Base-by-base conservation (phyloP, 352 stramenopile species). In the Pythium pectinolyticum region DNA sequence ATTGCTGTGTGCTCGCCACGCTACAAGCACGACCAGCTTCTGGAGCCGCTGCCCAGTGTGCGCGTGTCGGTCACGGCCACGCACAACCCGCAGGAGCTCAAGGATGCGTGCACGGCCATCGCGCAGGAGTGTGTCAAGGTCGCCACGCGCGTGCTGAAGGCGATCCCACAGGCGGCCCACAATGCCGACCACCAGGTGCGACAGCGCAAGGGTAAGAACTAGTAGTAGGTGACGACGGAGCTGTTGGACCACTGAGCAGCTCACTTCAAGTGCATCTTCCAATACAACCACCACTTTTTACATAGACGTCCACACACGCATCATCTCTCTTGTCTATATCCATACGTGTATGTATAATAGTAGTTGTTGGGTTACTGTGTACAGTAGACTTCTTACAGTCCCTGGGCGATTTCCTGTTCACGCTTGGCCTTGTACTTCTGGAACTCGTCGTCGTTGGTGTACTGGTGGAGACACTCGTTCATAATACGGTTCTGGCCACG, bases 401-500 rank as follows among this genome's bases (percentile, higher is more conserved):
- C 45, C 22, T 66, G 37, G 24, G 74, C 22, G 63, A 92, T 70
- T 20, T 89, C 80, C 58, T 74, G 70, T 64, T 81, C 71, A 46
- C 80, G 81, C 67, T 83, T 79, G 61, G 85, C 61, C 61, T 81
- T 80, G 66, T 88, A 92, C 24, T 66, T 51, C 52, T 86, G 75
- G 67, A 92, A 91, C 68, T 86, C 65, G 56, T 90, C 82, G 39
- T 79, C 67, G 65, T 85, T 90, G 22, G 85, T 94, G 69, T 86
- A 92, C 63, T 91, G 70, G 62, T 89, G 79, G 55, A 94, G 63
- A 55, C 85, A 92, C 15, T 83, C 80, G 70, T 94, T 92, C 69
- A 92, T 78, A n/a, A 69, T 79, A 56, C 74, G 78, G 70, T 92
- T 94, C 45, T 86, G 73, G 15, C 77, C 70, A 24, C 83, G 85